Percentiles rank a stretch among this genome's conserved stretches.
Conservation (phyloP, 139 green algal genomes). For the Micractinium sp. region DNA sequence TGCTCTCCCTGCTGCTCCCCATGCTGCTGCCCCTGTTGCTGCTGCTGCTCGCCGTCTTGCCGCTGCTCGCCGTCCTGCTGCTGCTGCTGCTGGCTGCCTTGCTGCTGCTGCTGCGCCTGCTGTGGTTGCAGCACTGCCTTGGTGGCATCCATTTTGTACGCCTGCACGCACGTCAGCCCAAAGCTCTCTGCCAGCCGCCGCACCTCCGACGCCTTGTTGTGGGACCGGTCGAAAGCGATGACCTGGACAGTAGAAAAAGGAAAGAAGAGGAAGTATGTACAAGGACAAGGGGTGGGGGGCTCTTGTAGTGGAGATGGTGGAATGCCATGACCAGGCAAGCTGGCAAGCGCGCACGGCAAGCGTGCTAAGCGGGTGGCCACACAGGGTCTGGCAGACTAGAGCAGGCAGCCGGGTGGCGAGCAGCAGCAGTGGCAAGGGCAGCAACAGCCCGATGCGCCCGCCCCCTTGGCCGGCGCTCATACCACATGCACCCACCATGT, state of each 20-base stretch:
- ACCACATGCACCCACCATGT: too few species aligned
- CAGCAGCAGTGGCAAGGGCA: too few species aligned
- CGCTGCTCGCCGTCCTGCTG: neutral
- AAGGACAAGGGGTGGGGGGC: too few species aligned
- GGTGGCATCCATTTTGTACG: constrained; percentile 81
- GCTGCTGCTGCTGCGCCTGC: neutral
- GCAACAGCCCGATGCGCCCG: too few species aligned
- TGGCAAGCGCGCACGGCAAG: too few species aligned
- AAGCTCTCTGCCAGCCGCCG: constrained; percentile 73
- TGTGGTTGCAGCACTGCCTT: constrained; percentile 35
- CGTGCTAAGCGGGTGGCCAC: too few species aligned
- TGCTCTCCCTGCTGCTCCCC: neutral
- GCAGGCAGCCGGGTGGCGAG: too few species aligned
- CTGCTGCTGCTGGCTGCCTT: constrained; percentile 4
- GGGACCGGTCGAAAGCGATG: constrained; percentile 84
- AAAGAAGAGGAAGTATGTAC: neutral
- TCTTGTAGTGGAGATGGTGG: too few species aligned
- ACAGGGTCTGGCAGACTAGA: too few species aligned
- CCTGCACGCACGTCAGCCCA: constrained; percentile 68
- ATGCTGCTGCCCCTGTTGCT: neutral
- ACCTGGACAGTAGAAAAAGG: constrained; percentile 36
- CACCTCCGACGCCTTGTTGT: constrained; percentile 75
- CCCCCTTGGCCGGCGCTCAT: too few species aligned
- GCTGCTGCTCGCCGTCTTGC: neutral
- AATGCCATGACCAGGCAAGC: neutral